phyloP scores from a whole-genome alignment of 768 basidiomycete genomes.

The Xanthoconium stramineum region DNA sequence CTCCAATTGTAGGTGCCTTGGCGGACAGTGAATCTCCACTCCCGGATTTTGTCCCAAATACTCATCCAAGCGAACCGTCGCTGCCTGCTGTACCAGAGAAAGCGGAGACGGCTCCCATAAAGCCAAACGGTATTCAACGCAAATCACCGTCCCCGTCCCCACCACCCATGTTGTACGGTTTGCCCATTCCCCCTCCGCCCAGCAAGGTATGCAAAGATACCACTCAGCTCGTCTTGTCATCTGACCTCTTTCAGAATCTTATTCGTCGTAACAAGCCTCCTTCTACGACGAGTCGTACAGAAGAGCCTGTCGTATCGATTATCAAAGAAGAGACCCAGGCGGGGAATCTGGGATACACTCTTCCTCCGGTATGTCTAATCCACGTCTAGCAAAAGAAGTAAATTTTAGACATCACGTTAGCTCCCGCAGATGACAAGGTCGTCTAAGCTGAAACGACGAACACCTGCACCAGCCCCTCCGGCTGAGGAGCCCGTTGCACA shows the following conservation, averaged over 20 bases:
- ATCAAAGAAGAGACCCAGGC: conserved; percentile 10
- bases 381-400: background rate
- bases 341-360: conserved; percentile 10
- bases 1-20: background rate
- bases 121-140: conserved; percentile 10
- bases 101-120: conserved; percentile 12
- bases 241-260: conserved; percentile 19
- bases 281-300: conserved; percentile 11
- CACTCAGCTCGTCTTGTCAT: background rate
- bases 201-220: conserved; percentile 14
- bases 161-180: conserved; percentile 17
- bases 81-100: conserved; percentile 21
- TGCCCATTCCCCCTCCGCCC: conserved; percentile 24
- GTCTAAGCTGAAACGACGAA: conserved; percentile 53
- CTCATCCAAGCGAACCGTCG: conserved; percentile 50
- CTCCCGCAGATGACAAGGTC: conserved; percentile 40
- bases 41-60: conserved; percentile 52
- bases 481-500: conserved; percentile 17
- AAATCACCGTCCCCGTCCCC: conserved; percentile 18
- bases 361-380: conserved; percentile 24
- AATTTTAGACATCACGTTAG: conserved; percentile 22
- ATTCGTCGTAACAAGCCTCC: conserved; percentile 19
- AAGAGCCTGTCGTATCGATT: conserved; percentile 1
- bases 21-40: conserved; percentile 34
- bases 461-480: conserved; percentile 31